Base-by-base conservation (phyloP, 257 asterid genomes). In the Perilla frutescens region DNA sequence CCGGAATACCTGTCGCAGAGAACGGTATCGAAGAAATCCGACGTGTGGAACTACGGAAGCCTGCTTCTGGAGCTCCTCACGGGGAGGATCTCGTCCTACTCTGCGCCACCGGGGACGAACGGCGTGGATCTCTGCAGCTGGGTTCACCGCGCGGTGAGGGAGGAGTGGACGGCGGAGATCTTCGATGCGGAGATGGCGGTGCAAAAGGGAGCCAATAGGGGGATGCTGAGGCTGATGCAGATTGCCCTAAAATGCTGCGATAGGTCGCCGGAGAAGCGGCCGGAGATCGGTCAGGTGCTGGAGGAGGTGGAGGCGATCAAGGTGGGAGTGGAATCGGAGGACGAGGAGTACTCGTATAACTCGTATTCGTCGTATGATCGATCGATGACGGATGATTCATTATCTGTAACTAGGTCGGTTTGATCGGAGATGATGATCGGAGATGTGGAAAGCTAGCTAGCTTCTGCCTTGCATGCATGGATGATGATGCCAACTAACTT, bases 141-240 rank as follows among this genome's bases (percentile, higher is more conserved):
- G 96, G 97, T 87, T 13, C 84, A 92, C 69, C 87, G 96, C 3
- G 97, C 96, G 0, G 93, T 92, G 54, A 82, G 97, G 73, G 97
- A 92, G 83, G 97, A 92, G 60, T 91, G 97, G 97, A 88, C 97
- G 32, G 96, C 93, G 43, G 97, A 92, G 91, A 85, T 90, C 8
- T 92, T 90, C 10, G 97, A 92, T 37, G 75, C 82, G 5, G 97
- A 92, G 84, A 85, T 92, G 8, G 81, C 91, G 43, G 85, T 71
- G 54, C 91, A 87, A 72, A 88, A 86, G 68, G 87, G 90, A 14
- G 89, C 96, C 15, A 86, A 80, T 63, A 69, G 77, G 47, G 96
- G 87, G 54, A 88, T 90, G 97, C 72, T 91, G 54, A 79, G 67
- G 64, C 75, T 91, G 76, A 68, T 87, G 87, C 91, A 87, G 75